These are phyloP conservation scores for Psidium guajava DNA, from an alignment of 345 rosid genomes.

Conservation along the genomic window DNA sequence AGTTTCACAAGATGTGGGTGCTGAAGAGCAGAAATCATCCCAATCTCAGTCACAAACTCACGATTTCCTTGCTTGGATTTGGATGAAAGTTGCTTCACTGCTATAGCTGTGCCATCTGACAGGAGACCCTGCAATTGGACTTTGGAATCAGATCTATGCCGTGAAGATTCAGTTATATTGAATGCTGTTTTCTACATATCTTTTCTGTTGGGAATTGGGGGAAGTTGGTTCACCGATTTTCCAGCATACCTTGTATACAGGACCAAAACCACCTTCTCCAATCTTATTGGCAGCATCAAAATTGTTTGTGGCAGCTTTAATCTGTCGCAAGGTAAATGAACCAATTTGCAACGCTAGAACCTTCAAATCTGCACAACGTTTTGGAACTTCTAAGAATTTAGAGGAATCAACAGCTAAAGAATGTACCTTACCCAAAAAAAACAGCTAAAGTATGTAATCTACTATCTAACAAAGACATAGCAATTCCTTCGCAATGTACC, in stretches of 20 bases:
- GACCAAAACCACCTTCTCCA: constrained; percentile 5
- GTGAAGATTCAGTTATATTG: neutral
- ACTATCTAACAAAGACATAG: neutral
- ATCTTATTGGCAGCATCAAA: neutral
- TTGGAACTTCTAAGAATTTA: neutral
- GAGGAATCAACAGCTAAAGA: neutral
- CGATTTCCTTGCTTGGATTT: constrained; percentile 7
- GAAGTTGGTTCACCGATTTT: neutral
- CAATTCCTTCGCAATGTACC: neutral
- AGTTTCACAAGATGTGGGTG: constrained; percentile 7
- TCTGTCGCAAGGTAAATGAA: constrained; percentile 1
- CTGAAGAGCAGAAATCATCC: constrained; percentile 7
- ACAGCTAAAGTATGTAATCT: neutral
- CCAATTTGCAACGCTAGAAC: constrained; percentile 1
- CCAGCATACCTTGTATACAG: neutral
- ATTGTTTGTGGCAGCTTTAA: constrained; percentile 5
- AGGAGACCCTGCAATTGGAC: neutral
- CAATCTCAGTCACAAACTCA: constrained; percentile 7
- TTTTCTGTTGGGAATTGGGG: neutral
- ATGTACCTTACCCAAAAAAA: too few relatives aligned
- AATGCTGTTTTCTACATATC: neutral
- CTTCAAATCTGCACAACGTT: neutral
- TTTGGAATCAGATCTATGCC: neutral
- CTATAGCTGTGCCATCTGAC: neutral
- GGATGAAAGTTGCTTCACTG: neutral